These are phyloP conservation scores for Penicillium daleae DNA, from an alignment of 495 filamentous ascomycete species.

Conservation along the genomic window DNA sequence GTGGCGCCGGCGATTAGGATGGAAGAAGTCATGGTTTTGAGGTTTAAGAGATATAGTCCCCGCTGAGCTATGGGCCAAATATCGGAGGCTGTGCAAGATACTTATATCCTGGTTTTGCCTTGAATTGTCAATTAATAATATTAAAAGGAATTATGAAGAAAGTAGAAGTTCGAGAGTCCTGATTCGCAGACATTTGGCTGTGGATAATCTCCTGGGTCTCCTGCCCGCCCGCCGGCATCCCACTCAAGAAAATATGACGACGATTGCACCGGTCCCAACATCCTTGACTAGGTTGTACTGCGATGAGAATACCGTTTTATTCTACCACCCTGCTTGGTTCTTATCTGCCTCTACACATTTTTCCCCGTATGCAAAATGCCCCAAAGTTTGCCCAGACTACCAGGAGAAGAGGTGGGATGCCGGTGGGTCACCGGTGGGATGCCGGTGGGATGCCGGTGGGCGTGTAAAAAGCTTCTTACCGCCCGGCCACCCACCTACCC, in stretches of 20 bases:
- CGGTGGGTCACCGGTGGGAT: conserved; percentile 2
- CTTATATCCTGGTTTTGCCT: conserved; percentile 1
- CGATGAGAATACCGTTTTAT: background rate
- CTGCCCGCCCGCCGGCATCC: conserved; percentile 7
- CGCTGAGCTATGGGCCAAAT: background rate
- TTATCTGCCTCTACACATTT: background rate
- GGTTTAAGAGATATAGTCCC: background rate
- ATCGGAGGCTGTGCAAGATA: background rate
- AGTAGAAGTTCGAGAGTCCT: background rate
- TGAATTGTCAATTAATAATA: background rate
- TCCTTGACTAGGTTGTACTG: background rate
- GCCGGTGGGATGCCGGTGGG: conserved; percentile 8
- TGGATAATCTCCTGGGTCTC: background rate
- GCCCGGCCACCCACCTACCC: background rate
- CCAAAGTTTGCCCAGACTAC: background rate
- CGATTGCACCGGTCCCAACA: background rate
- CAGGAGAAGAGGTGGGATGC: background rate
- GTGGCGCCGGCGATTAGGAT: conserved; percentile 21
- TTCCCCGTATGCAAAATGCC: too few relatives aligned
- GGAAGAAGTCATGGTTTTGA: conserved; percentile 10
- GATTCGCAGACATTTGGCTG: background rate
- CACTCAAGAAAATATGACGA: conserved; percentile 1
- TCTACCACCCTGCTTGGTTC: background rate
- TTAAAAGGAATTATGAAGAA: background rate
- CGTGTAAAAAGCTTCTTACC: background rate